phyloP scores from a whole-genome alignment of 2,329 filamentous ascomycete species.

The Pseudogymnoascus sp. region DNA sequence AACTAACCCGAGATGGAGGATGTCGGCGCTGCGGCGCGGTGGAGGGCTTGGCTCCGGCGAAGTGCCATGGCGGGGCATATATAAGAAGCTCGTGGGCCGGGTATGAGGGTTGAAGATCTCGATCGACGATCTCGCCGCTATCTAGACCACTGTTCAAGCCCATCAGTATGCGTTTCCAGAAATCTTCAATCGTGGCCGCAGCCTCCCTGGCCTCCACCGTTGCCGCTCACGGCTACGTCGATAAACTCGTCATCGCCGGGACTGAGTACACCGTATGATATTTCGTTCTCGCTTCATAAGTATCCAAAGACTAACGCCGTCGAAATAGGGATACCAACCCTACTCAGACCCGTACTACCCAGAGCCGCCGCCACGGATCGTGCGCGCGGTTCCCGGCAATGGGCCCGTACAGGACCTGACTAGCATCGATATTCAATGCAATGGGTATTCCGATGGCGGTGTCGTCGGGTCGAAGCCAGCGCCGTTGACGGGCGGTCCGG shows the following conservation, averaged over 20 bases:
- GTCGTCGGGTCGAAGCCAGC: constrained; percentile 44
- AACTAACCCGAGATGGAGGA: background rate
- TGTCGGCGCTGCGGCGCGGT: background rate
- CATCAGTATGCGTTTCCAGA: constrained; percentile 12
- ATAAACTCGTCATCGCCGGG: constrained; percentile 38
- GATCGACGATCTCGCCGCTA: constrained; percentile 4
- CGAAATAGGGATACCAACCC: constrained; percentile 29
- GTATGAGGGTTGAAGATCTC: background rate
- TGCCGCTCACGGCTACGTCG: constrained; percentile 43
- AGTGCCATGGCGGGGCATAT: background rate
- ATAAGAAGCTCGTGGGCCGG: background rate
- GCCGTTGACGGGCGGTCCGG: constrained; percentile 46
- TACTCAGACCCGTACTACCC: constrained; percentile 38
- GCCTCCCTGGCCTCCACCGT: constrained; percentile 32
- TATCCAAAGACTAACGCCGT: constrained; percentile 11
- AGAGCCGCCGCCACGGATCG: constrained; percentile 42
- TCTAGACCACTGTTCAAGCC: constrained; percentile 15
- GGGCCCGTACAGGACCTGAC: constrained; percentile 49
- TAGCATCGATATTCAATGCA: constrained; percentile 49
- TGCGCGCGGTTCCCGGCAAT: constrained; percentile 51
- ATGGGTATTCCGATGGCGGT: constrained; percentile 44
- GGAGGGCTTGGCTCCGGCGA: background rate
- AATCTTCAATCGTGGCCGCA: constrained; percentile 12
- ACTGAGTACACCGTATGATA: constrained; percentile 30
- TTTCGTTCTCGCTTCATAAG: background rate